phyloP scores from a whole-genome alignment of 2,329 filamentous ascomycete genomes.

The Beauveria medogensis region DNA sequence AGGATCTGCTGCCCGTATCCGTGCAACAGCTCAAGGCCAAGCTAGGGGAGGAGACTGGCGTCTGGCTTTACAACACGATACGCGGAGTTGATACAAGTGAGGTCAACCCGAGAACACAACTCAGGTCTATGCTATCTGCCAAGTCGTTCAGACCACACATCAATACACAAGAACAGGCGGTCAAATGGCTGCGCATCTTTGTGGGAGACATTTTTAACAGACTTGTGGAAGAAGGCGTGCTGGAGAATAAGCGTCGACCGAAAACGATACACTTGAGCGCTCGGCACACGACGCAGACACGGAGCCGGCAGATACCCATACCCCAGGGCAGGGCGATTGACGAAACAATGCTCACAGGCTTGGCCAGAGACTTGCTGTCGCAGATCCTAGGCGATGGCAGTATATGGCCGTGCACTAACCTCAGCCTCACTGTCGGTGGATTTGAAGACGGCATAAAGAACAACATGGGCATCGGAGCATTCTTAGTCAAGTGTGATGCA shows the following conservation, averaged over 20 bases:
- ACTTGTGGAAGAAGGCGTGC: constrained; percentile 80
- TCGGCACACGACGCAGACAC: constrained; percentile 62
- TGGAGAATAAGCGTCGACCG: constrained; percentile 80
- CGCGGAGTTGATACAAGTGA: constrained; percentile 81
- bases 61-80: constrained; percentile 78
- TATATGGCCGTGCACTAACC: constrained; percentile 85
- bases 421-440: constrained; percentile 81
- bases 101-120: constrained; percentile 83
- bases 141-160: constrained; percentile 90
- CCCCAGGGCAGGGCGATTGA: constrained; percentile 66
- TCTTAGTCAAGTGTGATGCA: constrained; percentile 70
- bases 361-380: constrained; percentile 67
- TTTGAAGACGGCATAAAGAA: constrained; percentile 82
- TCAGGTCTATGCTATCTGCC: constrained; percentile 95
- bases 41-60: constrained; percentile 74
- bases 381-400: constrained; percentile 72
- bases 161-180: constrained; percentile 66
- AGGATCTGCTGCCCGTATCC: constrained; percentile 63
- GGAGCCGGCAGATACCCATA: constrained; percentile 69
- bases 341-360: constrained; percentile 62
- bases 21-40: constrained; percentile 69
- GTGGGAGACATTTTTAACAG: constrained; percentile 83
- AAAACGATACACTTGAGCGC: constrained; percentile 81
- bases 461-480: constrained; percentile 79
- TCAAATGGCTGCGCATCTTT: constrained; percentile 85